Evolutionary conservation across 345 rosid species (phyloP).

Genomic region (Euphorbia pulcherrima): DNA sequence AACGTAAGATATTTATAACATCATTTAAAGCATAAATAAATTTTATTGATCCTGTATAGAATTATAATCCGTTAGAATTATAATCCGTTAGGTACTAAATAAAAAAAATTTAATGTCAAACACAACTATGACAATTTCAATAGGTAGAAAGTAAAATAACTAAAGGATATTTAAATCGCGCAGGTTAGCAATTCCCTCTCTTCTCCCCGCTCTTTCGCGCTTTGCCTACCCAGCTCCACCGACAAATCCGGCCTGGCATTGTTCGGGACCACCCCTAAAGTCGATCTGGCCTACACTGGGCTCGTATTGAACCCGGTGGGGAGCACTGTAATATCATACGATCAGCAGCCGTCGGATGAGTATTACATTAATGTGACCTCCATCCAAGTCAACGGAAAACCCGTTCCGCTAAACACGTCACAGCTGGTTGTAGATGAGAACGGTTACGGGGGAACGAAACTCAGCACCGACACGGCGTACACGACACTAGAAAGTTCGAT

Average conservation of each 20-base stretch:
- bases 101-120: no score
- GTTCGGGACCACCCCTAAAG: slow-evolving; percentile 15
- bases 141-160: no score
- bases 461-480: slow-evolving; percentile 17
- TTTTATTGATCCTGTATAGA: no score
- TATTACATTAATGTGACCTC: slow-evolving; percentile 10
- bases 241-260: slow-evolving; percentile 13
- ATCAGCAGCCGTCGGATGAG: slow-evolving; percentile 23
- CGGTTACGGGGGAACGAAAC: slow-evolving; percentile 22
- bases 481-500: slow-evolving; percentile 15
- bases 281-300: slow-evolving; percentile 23
- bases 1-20: no score
- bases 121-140: no score
- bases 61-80: no score
- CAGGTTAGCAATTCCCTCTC: slow-evolving; percentile 23
- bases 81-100: no score
- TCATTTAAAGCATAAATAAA: no score
- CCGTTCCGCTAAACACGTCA: neutral
- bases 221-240: slow-evolving; percentile 24
- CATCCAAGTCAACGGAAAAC: slow-evolving; percentile 16
- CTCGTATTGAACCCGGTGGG: slow-evolving; percentile 22
- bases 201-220: slow-evolving; percentile 24
- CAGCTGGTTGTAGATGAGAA: slow-evolving; percentile 10
- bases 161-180: no score
- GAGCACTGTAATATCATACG: slow-evolving; percentile 23